Evolutionary conservation across 106 monocot genomes (phyloP), one percentile per base, ranked within the genome.

Genomic region (Chionographis japonica): DNA sequence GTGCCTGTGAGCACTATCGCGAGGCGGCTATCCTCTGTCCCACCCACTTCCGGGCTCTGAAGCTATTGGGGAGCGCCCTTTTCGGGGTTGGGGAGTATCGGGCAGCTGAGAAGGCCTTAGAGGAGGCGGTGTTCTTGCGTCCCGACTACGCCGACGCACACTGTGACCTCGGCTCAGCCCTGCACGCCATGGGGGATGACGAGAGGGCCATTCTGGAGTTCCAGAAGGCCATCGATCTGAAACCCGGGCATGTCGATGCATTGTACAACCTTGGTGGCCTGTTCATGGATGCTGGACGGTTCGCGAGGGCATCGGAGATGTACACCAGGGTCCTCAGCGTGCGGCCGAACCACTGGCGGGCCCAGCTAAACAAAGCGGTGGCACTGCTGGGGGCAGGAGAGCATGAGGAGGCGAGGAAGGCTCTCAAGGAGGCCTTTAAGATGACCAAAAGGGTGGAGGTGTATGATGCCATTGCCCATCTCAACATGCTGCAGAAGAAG

Each of bases 381-480:
- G 81, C 97, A 37, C 69, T 97, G 68, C 62, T 97, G 39, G 97
- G 97, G 3, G 92, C 92, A 4, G 80, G 97, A 9, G 97, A 97
- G 61, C 56, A 67, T 0, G 97, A 97, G 37, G 97, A 92, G 46
- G 92, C 89, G 5, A 89, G 65, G 81, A 92, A 80, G 75, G 75
- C 97, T 12, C 86, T 97, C 35, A 89, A 87, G 72, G 97, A 98
- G 51, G 97, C 97, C 3, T 92, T 98, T 43, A 98, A 90, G 69
- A 90, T 98, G 97, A 98, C 90, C 2, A 89, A 85, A 66, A 87
- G 97, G 51, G 85, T 98, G 11, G 97, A 98, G 72, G 84, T 98
- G 37, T 90, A 98, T 68, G 92, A 98, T 81, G 89, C 97, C 3
- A 92, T 98, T 51, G 75, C 76, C 9, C 97, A 98, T 79, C 84